Evolutionary conservation across 2,329 filamentous ascomycete genomes (phyloP), one percentile per base, ranked within the genome.

Genomic region (Xylaria sp.): DNA sequence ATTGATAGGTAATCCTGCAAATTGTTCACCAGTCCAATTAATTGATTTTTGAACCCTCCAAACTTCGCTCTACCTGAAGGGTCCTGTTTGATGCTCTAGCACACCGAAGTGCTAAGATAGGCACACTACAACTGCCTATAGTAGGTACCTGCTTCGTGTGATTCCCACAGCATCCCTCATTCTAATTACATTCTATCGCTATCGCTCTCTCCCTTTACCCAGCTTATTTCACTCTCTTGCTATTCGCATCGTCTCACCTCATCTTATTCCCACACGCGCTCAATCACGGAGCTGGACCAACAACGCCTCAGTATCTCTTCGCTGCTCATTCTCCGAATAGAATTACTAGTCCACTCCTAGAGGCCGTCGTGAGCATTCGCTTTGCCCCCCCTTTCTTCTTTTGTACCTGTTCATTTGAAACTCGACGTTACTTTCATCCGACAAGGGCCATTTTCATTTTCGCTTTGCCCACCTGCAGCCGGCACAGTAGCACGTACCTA

Each of bases 241-340:
- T 53, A 59, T 63, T 63, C 65, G 61, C 68, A 65, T 69, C 69
- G 66, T 69, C 69, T 70, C 67, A 69, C 61, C 69, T 70, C 63
- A 65, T 71, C 56, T 58, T 62, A 57, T 63, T 51, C 38, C 15
- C 48, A 60, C 60, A 42, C 63, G 46, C 54, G 64, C 69, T 67
- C 58, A 20, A 66, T 69, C 59, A 59, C 51, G 56, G 59, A 69
- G 68, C 58, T 71, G 44, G 62, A 63, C 61, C 66, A 66, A 65
- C 66, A 58, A 57, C 57, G 42, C 51, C 61, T 40, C 36, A 57
- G 57, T 44, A 48, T 51, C 53, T 54, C 36, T 51, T 66, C 58
- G 66, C 63, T 66, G 64, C 61, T 54, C 44, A 64, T 49, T 51
- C 53, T 60, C 53, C 53, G 42, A 67, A 48, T 33, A 63, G 40